Conservation (phyloP, 495 filamentous ascomycete species). For the Lindgomyces ingoldianus region DNA sequence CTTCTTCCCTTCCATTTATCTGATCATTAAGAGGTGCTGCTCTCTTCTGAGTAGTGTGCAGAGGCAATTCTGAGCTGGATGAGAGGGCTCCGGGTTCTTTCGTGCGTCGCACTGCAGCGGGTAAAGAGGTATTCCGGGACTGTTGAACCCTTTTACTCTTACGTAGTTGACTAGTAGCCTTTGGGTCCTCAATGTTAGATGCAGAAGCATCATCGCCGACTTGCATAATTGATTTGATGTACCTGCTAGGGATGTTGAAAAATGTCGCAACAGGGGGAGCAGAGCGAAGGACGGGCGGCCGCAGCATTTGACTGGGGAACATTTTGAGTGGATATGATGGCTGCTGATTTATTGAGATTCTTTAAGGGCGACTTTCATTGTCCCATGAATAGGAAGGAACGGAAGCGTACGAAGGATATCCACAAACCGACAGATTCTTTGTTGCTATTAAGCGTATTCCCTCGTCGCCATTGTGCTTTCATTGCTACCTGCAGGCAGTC, state of each 20-base stretch:
- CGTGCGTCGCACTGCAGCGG: conserved; percentile 8
- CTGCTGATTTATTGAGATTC: conserved; percentile 16
- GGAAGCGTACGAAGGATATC: conserved; percentile 13
- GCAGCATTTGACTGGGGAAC: conserved; percentile 34
- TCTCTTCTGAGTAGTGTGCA: conserved; percentile 36
- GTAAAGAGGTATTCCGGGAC: not conserved
- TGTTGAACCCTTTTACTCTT: conserved; percentile 17
- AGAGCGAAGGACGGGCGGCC: conserved; percentile 15
- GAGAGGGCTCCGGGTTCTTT: conserved; percentile 5
- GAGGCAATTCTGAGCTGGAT: conserved; percentile 23
- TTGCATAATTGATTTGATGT: conserved; percentile 22
- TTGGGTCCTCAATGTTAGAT: conserved; percentile 12
- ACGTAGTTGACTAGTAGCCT: not conserved
- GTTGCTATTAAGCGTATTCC: conserved; percentile 26
- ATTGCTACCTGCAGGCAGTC: conserved; percentile 7
- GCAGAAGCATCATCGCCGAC: conserved; percentile 11
- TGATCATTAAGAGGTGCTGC: conserved; percentile 33
- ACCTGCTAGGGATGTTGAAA: conserved; percentile 23
- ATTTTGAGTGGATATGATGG: conserved; percentile 24
- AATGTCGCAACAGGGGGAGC: conserved; percentile 26
- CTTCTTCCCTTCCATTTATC: conserved; percentile 22
- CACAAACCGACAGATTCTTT: conserved; percentile 27
- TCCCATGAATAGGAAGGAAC: conserved; percentile 24
- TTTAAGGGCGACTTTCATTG: conserved; percentile 36
- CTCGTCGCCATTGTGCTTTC: conserved; percentile 18